These are phyloP conservation scores for Oldenlandia corymbosa DNA, from an alignment of 257 asterid genomes.

Conservation along the genomic window DNA sequence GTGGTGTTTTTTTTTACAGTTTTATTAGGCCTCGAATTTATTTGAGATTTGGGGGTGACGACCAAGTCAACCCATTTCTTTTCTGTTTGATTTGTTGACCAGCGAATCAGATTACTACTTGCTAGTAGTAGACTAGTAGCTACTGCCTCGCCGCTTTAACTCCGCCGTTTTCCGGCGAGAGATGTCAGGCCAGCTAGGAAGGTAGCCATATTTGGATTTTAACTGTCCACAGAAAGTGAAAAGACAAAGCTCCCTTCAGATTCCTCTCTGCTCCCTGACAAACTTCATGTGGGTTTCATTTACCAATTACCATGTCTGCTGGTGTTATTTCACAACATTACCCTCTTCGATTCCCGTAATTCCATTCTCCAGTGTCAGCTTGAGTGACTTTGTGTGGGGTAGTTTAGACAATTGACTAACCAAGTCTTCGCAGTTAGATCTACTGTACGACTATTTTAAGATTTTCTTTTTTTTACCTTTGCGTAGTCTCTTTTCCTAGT, in stretches of 20 bases:
- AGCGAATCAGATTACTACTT: not conserved
- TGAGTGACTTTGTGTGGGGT: no score
- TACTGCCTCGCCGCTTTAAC: not conserved
- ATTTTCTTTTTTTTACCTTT: not conserved
- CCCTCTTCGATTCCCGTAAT: not conserved
- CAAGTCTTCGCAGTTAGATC: no score
- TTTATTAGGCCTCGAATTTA: constrained; percentile 40
- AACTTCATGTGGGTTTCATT: not conserved
- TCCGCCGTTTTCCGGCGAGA: not conserved
- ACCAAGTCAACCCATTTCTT: not conserved
- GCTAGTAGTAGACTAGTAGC: not conserved
- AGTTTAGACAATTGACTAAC: no score
- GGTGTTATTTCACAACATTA: constrained; percentile 6
- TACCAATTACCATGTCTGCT: not conserved
- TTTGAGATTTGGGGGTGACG: constrained; percentile 3
- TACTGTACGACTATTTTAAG: not conserved
- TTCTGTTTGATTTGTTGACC: not conserved
- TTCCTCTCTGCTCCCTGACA: not conserved
- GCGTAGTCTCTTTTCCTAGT: not conserved
- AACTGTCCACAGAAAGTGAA: not conserved
- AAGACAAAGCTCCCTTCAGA: constrained; percentile 2
- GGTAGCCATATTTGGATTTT: not conserved
- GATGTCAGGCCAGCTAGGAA: no score
- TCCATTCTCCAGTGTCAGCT: no score
- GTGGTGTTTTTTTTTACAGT: constrained; percentile 30